Percentiles rank a stretch among this genome's conserved stretches.
phyloP scores from a whole-genome alignment of 163 green algal genomes.

The Coccomyxa subellipsoidea region DNA sequence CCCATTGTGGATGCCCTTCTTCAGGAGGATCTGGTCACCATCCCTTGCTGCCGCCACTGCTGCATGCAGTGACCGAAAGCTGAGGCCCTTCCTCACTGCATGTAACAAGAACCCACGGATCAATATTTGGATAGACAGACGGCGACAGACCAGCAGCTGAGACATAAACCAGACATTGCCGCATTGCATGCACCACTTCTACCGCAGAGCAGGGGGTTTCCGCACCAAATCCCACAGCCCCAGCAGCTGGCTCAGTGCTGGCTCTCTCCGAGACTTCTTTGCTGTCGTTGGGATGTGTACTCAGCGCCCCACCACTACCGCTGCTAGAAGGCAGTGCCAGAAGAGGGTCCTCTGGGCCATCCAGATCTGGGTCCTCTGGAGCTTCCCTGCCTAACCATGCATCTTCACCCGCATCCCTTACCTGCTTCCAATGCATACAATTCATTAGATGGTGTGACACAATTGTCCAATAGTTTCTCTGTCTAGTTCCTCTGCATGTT shows the following conservation, averaged over 20 bases:
- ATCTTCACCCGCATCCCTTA: slow-evolving; percentile 60
- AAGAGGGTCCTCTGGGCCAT: slow-evolving; percentile 28
- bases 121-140: neutral
- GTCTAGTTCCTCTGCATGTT: neutral
- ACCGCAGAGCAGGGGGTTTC: slow-evolving; percentile 10
- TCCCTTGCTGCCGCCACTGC: slow-evolving; percentile 63
- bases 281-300: neutral
- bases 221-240: slow-evolving; percentile 7
- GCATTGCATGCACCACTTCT: too few relatives aligned
- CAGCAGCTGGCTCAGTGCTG: neutral
- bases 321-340: neutral
- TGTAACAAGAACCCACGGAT: too few relatives aligned
- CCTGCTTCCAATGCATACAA: slow-evolving; percentile 29
- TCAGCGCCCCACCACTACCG: neutral
- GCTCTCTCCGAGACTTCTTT: neutral
- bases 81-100: slow-evolving; percentile 26
- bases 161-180: too few relatives aligned
- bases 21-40: slow-evolving; percentile 69
- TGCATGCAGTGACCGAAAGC: slow-evolving; percentile 59
- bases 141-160: too few relatives aligned
- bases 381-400: slow-evolving; percentile 60
- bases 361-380: slow-evolving; percentile 50
- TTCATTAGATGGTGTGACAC: neutral
- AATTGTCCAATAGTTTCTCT: too few relatives aligned
- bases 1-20: slow-evolving; percentile 66